Percentiles rank a stretch among this genome's conserved stretches.
These are phyloP conservation scores for Colletotrichum sidae DNA, from an alignment of 2,329 filamentous ascomycete species.

Conservation along the genomic window DNA sequence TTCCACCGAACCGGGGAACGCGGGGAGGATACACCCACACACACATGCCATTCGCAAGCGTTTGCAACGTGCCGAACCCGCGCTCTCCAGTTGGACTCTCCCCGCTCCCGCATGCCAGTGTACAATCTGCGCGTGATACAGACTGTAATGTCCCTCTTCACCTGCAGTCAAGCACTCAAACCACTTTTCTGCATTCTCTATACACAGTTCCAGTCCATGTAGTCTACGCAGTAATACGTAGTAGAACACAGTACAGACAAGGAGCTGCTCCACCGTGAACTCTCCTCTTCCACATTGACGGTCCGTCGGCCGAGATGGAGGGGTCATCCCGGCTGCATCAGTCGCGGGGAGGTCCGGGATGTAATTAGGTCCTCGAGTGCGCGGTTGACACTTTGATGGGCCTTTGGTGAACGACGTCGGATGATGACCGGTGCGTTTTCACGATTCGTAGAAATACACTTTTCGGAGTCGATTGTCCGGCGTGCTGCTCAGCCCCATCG, in stretches of 20 bases:
- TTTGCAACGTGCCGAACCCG: background rate
- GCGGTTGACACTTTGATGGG: background rate
- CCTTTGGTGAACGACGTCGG: background rate
- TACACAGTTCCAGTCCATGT: no score
- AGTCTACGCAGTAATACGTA: no score
- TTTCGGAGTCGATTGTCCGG: no score
- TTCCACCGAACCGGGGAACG: background rate
- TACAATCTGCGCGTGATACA: no score
- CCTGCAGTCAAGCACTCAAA: no score
- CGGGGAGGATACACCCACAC: background rate
- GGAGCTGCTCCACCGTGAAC: background rate
- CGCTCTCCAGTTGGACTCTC: background rate
- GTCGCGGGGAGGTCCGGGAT: background rate
- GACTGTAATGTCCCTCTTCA: no score
- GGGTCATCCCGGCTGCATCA: background rate
- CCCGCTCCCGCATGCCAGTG: no score
- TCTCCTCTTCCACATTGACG: background rate
- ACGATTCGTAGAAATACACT: no score
- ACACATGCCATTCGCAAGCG: background rate
- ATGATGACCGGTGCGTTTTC: background rate
- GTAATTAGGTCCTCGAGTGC: background rate
- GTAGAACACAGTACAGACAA: no score
- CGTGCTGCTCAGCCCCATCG: no score
- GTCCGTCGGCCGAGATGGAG: conserved; percentile 7
- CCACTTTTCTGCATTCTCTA: no score